These are phyloP conservation scores for Colletotrichum cordylinicola DNA, from an alignment of 2,329 filamentous ascomycete genomes.

Conservation along the genomic window DNA sequence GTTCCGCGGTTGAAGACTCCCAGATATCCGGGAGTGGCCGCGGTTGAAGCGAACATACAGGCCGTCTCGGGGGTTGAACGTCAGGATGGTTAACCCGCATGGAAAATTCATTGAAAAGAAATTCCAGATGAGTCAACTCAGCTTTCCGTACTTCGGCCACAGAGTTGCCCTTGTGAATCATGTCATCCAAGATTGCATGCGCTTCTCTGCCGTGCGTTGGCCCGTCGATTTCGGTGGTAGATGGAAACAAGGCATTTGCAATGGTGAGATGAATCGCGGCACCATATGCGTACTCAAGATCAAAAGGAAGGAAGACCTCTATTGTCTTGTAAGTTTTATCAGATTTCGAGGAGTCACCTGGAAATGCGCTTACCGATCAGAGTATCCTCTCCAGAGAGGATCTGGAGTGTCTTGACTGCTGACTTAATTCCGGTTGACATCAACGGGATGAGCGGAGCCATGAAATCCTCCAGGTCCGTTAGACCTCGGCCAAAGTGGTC, in stretches of 20 bases:
- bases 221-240: slow-evolving; percentile 28
- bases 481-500: slow-evolving; percentile 28
- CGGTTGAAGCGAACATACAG: neutral
- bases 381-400: slow-evolving; percentile 34
- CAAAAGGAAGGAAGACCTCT: slow-evolving; percentile 43
- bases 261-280: slow-evolving; percentile 41
- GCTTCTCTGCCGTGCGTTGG: slow-evolving; percentile 26
- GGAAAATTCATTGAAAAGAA: slow-evolving; percentile 31
- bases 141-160: slow-evolving; percentile 35
- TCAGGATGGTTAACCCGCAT: slow-evolving; percentile 29
- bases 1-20: neutral
- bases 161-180: slow-evolving; percentile 37
- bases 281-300: slow-evolving; percentile 41
- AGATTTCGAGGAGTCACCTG: too few species aligned
- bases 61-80: slow-evolving; percentile 28
- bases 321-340: too few species aligned
- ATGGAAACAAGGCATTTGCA: slow-evolving; percentile 40
- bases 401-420: slow-evolving; percentile 42
- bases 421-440: slow-evolving; percentile 47
- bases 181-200: slow-evolving; percentile 36
- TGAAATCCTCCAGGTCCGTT: slow-evolving; percentile 38
- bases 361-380: slow-evolving; percentile 33
- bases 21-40: neutral
- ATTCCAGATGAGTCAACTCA: slow-evolving; percentile 36
- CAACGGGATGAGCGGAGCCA: slow-evolving; percentile 32